Conservation (phyloP, 2,329 filamentous ascomycete genomes). For the Cladosporium sphaerospermum region DNA sequence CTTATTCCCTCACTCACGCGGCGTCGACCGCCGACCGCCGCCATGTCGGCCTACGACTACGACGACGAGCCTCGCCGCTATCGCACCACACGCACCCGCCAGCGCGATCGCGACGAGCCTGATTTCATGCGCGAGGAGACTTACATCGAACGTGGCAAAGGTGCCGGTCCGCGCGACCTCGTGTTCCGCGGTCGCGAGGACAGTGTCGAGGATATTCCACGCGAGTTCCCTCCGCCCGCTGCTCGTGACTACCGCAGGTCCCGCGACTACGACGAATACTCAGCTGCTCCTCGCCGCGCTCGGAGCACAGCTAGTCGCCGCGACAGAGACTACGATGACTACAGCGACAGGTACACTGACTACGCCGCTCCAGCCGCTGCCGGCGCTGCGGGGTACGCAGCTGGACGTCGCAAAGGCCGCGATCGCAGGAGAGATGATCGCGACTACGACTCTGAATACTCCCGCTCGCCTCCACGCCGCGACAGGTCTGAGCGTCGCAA, state of each 20-base stretch:
- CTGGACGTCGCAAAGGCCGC: slow-evolving; percentile 22
- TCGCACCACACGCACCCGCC: slow-evolving; percentile 32
- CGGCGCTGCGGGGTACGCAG: slow-evolving; percentile 34
- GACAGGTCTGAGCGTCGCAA: slow-evolving; percentile 40
- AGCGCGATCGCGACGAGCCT: slow-evolving; percentile 44
- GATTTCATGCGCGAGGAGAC: slow-evolving; percentile 46
- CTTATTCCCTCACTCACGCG: slow-evolving; percentile 2
- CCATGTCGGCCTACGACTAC: slow-evolving; percentile 47
- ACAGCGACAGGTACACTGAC: slow-evolving; percentile 54
- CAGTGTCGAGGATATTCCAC: slow-evolving; percentile 77
- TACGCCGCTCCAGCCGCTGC: slow-evolving; percentile 39
- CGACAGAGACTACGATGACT: slow-evolving; percentile 28
- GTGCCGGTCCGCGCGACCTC: slow-evolving; percentile 40
- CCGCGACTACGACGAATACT: slow-evolving; percentile 42
- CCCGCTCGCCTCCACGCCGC: slow-evolving; percentile 35
- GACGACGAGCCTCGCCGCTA: slow-evolving; percentile 41
- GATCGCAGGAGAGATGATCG: slow-evolving; percentile 32
- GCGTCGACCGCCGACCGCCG: slow-evolving; percentile 11
- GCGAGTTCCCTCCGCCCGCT: slow-evolving; percentile 73
- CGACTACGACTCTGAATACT: slow-evolving; percentile 39
- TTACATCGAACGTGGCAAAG: slow-evolving; percentile 43
- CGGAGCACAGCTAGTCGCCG: slow-evolving; percentile 52
- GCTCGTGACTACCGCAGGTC: slow-evolving; percentile 20
- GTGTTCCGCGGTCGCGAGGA: slow-evolving; percentile 59
- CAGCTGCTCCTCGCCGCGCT: slow-evolving; percentile 48